A percentile compares a stretch with the other conserved stretches of the same genome.
Evolutionary conservation across 169 alveolate species (phyloP).

Genomic region (Plasmodium blacklocki): DNA sequence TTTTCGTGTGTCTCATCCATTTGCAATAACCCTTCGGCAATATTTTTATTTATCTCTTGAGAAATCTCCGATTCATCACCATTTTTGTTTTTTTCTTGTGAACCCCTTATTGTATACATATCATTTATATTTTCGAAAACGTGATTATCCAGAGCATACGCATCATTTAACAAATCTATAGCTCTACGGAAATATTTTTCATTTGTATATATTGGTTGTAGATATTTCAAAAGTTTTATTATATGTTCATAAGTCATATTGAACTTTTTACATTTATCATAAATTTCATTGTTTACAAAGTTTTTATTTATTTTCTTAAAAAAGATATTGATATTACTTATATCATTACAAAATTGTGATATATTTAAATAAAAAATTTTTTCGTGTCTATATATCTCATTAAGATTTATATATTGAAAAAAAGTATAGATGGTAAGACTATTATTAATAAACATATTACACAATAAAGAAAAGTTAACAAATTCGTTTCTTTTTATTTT

Average conservation of each 20-base stretch:
- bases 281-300: slow-evolving; percentile 29
- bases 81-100: not conserved
- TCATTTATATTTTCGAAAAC: not conserved
- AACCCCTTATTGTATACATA: too few relatives aligned
- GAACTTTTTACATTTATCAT: slow-evolving; percentile 31
- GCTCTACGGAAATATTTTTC: slow-evolving; percentile 8
- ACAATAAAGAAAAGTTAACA: slow-evolving; percentile 39
- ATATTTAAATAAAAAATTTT: slow-evolving; percentile 23
- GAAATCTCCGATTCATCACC: not conserved
- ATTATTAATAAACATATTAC: slow-evolving; percentile 51
- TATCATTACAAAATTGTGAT: slow-evolving; percentile 1
- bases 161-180: slow-evolving; percentile 1
- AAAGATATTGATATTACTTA: slow-evolving; percentile 7
- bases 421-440: slow-evolving; percentile 46
- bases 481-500: slow-evolving; percentile 51
- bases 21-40: not conserved
- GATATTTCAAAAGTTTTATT: slow-evolving; percentile 13
- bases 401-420: slow-evolving; percentile 21
- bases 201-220: not conserved
- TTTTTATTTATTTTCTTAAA: slow-evolving; percentile 48
- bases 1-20: not conserved
- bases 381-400: slow-evolving; percentile 6
- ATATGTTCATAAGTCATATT: slow-evolving; percentile 18
- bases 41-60: not conserved
- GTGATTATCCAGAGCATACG: not conserved